Evolutionary conservation across 2,329 filamentous ascomycete genomes (phyloP).

Genomic region (Alternaria brassicicola): DNA sequence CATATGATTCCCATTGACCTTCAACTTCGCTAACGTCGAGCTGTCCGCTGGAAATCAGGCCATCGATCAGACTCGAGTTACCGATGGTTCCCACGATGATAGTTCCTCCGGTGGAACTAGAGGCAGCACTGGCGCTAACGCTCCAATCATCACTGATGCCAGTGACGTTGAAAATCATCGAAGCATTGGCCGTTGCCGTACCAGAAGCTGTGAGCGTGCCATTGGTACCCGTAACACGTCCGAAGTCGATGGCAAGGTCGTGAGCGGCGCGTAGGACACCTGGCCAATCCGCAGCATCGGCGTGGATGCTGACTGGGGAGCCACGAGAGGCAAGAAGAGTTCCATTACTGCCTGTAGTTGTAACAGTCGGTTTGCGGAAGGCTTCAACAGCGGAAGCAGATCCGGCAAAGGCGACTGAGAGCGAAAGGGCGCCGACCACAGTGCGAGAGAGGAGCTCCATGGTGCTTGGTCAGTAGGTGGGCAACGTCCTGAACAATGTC

Average conservation of each 20-base stretch:
- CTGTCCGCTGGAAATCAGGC: slow-evolving; percentile 60
- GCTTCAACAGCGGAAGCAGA: slow-evolving; percentile 39
- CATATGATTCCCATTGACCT: slow-evolving; percentile 73
- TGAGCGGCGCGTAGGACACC: slow-evolving; percentile 71
- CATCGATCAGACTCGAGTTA: slow-evolving; percentile 66
- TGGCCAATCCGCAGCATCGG: slow-evolving; percentile 63
- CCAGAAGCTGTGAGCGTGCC: slow-evolving; percentile 62
- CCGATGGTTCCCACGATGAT: slow-evolving; percentile 74
- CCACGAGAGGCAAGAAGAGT: slow-evolving; percentile 39
- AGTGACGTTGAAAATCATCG: slow-evolving; percentile 52
- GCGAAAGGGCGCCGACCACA: slow-evolving; percentile 32
- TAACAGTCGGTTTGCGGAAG: slow-evolving; percentile 58
- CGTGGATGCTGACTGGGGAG: slow-evolving; percentile 39
- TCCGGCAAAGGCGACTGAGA: slow-evolving; percentile 28
- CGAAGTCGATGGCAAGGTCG: slow-evolving; percentile 72
- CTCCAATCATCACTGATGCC: slow-evolving; percentile 46
- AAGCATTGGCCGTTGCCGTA: slow-evolving; percentile 55
- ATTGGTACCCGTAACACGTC: slow-evolving; percentile 71
- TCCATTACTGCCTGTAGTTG: slow-evolving; percentile 53
- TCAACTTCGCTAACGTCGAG: slow-evolving; percentile 64
- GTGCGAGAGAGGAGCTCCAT: slow-evolving; percentile 42
- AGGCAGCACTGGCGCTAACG: slow-evolving; percentile 22
- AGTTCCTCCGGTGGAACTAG: slow-evolving; percentile 45
- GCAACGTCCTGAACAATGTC: slow-evolving; percentile 14
- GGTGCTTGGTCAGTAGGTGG: slow-evolving; percentile 8